Conservation (phyloP, 106 monocot species). For the Allium fistulosum region DNA sequence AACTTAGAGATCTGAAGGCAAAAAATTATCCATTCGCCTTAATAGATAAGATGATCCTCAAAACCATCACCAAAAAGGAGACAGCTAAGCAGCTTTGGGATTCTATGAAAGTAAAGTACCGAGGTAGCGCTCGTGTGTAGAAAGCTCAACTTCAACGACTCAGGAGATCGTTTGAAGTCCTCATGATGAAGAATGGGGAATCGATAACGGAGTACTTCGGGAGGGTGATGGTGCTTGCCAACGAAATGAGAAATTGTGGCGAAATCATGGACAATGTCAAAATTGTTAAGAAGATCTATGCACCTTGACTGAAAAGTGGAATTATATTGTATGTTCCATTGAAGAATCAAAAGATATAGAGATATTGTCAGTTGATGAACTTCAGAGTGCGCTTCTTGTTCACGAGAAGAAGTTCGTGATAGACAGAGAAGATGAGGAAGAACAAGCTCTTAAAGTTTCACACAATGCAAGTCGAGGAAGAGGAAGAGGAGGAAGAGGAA, state of each 20-base stretch:
- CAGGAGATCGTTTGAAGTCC: slow-evolving; percentile 7
- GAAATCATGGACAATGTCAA: slow-evolving; percentile 1
- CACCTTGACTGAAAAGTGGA: slow-evolving; percentile 2
- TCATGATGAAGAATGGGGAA: slow-evolving; percentile 13
- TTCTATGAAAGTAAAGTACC: slow-evolving; percentile 11
- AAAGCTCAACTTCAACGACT: slow-evolving; percentile 6
- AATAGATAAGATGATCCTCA: slow-evolving; percentile 6
- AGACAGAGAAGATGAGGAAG: background rate
- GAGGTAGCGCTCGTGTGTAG: background rate
- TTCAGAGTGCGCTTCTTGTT: slow-evolving; percentile 2
- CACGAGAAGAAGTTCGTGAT: slow-evolving; percentile 8
- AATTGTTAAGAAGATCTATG: slow-evolving; percentile 9
- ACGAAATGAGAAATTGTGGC: background rate
- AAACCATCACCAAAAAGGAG: background rate
- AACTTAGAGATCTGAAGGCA: background rate
- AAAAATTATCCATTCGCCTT: background rate
- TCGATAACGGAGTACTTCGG: background rate
- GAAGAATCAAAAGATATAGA: slow-evolving; percentile 13
- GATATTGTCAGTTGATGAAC: background rate
- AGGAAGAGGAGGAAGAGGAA: no score
- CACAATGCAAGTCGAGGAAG: no score
- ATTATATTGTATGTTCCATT: background rate
- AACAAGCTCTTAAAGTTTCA: no score
- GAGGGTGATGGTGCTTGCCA: slow-evolving; percentile 2
- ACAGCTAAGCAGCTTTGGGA: slow-evolving; percentile 11